Evolutionary conservation across 2,329 filamentous ascomycete species (phyloP).

Genomic region (Colletotrichum orbiculare): DNA sequence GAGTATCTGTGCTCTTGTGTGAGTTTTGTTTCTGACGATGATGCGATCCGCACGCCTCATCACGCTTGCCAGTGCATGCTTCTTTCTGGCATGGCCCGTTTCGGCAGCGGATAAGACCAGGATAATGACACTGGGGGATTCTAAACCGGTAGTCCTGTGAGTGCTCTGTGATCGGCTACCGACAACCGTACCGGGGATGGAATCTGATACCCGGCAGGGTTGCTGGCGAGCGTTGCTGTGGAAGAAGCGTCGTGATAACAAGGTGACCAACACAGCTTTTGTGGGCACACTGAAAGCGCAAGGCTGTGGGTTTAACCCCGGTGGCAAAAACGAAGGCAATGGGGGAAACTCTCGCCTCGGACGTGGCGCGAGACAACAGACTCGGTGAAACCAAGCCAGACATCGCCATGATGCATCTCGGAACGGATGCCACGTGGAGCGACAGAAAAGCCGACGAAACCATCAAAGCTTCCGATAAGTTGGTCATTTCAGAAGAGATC

Average conservation of each 20-base stretch:
- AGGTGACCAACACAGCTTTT: constrained; percentile 47
- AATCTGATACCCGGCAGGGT: constrained; percentile 31
- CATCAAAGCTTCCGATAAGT: constrained; percentile 48
- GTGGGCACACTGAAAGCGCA: constrained; percentile 47
- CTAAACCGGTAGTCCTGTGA: constrained; percentile 37
- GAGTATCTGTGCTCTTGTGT: too few species aligned
- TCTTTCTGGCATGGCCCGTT: neutral
- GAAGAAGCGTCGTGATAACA: constrained; percentile 43
- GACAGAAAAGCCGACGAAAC: constrained; percentile 47
- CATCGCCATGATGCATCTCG: constrained; percentile 58
- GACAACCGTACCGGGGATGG: too few species aligned
- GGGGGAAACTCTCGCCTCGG: constrained; percentile 50
- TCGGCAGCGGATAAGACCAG: constrained; percentile 13
- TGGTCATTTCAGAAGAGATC: constrained; percentile 54
- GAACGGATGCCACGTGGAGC: constrained; percentile 55
- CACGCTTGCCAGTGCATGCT: neutral
- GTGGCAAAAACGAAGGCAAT: constrained; percentile 58
- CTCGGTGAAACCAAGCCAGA: constrained; percentile 51
- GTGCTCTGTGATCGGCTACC: too few species aligned
- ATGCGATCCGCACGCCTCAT: too few species aligned
- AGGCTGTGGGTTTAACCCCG: constrained; percentile 51
- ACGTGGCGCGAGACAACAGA: constrained; percentile 50
- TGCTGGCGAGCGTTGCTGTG: constrained; percentile 50
- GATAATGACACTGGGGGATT: constrained; percentile 43
- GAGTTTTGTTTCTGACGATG: too few species aligned